Base-by-base conservation (phyloP, 441 rosid genomes). In the Dalechampia spathulata region DNA sequence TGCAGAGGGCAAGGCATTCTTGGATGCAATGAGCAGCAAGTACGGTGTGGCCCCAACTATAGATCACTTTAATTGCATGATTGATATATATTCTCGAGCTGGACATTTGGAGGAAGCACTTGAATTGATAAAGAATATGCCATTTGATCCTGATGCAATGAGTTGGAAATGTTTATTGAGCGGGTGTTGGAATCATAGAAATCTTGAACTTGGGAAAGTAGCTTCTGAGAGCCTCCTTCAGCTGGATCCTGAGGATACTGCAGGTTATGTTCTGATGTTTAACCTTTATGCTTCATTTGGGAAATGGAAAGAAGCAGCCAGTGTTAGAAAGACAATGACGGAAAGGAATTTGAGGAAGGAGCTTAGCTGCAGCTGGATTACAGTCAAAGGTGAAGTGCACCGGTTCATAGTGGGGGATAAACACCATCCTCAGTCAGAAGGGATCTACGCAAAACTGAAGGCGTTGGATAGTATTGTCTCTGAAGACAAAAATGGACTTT, bases 101-200 rank as follows among this genome's bases (percentile, higher is more conserved):
- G 95, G 97, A 50, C 74, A 68, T 58, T 68, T 89, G 42, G 52
- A 55, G 40, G 82, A 82, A 63, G 95, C 92, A 54, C 49, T 60
- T 32, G 69, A 69, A 61, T 73, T 82, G 37, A 75, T 82, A 57
- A 38, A 60, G 47, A 70, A 72, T 6, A 80, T 84, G 83, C 65
- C 36, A 19, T 71, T 74, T 44, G 34, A 68, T 50, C 80, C 88
- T 0, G 89, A 86, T 59, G 83, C 88, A 61, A 80, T 84, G 19
- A 86, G 80, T 32, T 89, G 95, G 96, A 88, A 92, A 0, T 83
- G 88, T 26, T 72, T 89, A 32, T 57, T 89, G 69, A 90, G 92
- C 45, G 95, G 90, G 6, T 86, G 95, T 69, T 80, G 75, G 70
- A 89, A 80, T 37, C 78, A 83, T 60, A 79, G 54, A 58, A 78